phyloP scores from a whole-genome alignment of 805 yeast species.

The Candida boleticola region DNA sequence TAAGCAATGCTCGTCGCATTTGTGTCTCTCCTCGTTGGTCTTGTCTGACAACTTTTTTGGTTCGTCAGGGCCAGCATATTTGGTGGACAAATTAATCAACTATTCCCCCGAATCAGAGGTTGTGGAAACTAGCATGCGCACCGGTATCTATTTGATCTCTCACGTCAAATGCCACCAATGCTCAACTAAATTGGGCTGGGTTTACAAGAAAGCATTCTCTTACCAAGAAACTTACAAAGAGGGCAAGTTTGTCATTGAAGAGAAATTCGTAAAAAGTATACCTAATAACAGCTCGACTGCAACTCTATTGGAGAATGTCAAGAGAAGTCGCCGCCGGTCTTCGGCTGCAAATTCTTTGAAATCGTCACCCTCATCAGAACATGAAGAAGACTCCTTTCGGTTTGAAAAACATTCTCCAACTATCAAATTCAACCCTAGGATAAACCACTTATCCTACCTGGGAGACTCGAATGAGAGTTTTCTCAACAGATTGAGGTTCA shows the following conservation, averaged over 20 bases:
- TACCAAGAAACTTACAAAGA: slow-evolving; percentile 40
- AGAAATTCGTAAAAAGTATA: slow-evolving; percentile 30
- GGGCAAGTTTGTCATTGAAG: slow-evolving; percentile 44
- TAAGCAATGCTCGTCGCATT: slow-evolving; percentile 38
- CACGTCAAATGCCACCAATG: slow-evolving; percentile 42
- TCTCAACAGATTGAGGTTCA: slow-evolving; percentile 13
- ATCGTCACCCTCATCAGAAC: background rate
- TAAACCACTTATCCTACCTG: background rate
- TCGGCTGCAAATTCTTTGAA: slow-evolving; percentile 7
- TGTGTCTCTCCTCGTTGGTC: slow-evolving; percentile 35
- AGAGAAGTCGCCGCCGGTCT: slow-evolving; percentile 15
- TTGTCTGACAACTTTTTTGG: slow-evolving; percentile 40
- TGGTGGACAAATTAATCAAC: slow-evolving; percentile 40
- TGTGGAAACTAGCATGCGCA: slow-evolving; percentile 36
- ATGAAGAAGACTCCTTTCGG: background rate
- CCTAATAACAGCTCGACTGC: slow-evolving; percentile 34
- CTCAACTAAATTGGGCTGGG: slow-evolving; percentile 36
- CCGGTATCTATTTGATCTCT: slow-evolving; percentile 37
- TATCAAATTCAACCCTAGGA: background rate
- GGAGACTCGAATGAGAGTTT: background rate
- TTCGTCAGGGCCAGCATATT: slow-evolving; percentile 38
- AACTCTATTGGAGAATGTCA: slow-evolving; percentile 31
- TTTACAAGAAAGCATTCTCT: slow-evolving; percentile 35
- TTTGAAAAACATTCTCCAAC: slow-evolving; percentile 3
- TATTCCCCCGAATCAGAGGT: slow-evolving; percentile 22